Base-by-base conservation (phyloP, 306 rosid species). In the Rubus idaeus region DNA sequence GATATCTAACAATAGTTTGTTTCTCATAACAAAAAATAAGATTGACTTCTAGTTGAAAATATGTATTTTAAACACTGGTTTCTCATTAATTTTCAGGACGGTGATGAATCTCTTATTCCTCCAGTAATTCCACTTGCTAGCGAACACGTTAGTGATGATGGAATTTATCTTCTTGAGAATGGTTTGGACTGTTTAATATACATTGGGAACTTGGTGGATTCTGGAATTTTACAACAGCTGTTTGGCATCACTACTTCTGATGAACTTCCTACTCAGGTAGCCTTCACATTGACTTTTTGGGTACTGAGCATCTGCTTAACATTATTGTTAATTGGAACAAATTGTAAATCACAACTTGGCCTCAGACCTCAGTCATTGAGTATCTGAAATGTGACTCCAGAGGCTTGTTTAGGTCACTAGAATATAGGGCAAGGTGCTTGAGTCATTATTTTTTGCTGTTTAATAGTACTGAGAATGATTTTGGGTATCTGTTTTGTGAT, bases 141-240 rank as follows among this genome's bases (percentile, higher is more conserved):
- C 79, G 99, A 95, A 79, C 94, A 95, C 37, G 78, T 90, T 71
- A 90, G 85, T 72, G 95, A 92, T 21, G 90, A 83, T 14, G 97
- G 97, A 72, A 80, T 95, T 75, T 95, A 95, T 91, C 97, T 95
- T 86, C 94, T 95, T 23, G 99, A 95, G 84, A 92, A 95, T 30
- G 99, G 99, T 68, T 88, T 86, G 61, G 97, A 95, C 79, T 89
- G 99, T 85, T 92, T 91, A 80, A 84, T 92, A 84, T 92, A 89
- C 73, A 50, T 88, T 75, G 97, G 99, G 70, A 90, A 80, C 82
- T 79, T 86, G 44, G 99, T 81, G 77, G 90, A 74, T 82, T 69
- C 86, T 42, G 87, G 86, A 61, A 82, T 75, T 55, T 80, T 95
- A 85, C 86, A 83, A 76, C 88, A 83, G 84, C 82, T 95, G 72